Evolutionary conservation across 192 early-diverging fungal species (phyloP).

Genomic region (Entophlyctis luteolus): DNA sequence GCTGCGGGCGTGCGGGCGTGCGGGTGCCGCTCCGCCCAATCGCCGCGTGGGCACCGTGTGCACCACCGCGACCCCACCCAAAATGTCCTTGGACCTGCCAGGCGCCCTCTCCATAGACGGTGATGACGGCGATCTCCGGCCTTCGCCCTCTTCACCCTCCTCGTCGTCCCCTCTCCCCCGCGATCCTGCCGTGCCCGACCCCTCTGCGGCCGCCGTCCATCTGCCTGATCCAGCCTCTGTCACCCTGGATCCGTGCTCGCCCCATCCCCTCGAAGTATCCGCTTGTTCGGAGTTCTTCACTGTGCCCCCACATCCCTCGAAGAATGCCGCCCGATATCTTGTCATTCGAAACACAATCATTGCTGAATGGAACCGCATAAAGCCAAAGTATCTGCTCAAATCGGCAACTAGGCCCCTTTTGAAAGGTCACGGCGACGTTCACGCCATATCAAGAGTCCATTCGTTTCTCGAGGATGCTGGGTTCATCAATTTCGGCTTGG

Average conservation of each 20-base stretch:
- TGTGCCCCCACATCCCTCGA: slow-evolving; percentile 30
- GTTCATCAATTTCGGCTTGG: slow-evolving; percentile 68
- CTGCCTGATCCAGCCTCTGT: not conserved
- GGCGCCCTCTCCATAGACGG: no score
- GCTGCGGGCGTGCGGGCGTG: no score
- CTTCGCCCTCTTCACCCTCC: no score
- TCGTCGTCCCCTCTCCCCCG: no score
- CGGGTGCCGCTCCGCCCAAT: no score
- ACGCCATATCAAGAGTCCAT: slow-evolving; percentile 86
- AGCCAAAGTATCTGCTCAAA: slow-evolving; percentile 76
- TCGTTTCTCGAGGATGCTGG: slow-evolving; percentile 72
- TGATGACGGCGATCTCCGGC: no score
- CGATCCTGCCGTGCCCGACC: no score
- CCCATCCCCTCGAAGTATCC: slow-evolving; percentile 38
- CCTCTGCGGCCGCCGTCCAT: no score
- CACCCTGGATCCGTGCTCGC: slow-evolving; percentile 9
- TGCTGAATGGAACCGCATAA: slow-evolving; percentile 60
- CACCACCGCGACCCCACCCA: no score
- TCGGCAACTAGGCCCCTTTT: slow-evolving; percentile 70
- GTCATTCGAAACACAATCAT: slow-evolving; percentile 86
- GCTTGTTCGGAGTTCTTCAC: slow-evolving; percentile 38
- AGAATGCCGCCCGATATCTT: slow-evolving; percentile 82
- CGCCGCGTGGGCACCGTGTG: no score
- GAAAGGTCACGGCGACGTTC: slow-evolving; percentile 85
- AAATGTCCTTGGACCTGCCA: no score